Conservation (phyloP, 2,329 filamentous ascomycete species). For the Sarocladium strictum region DNA sequence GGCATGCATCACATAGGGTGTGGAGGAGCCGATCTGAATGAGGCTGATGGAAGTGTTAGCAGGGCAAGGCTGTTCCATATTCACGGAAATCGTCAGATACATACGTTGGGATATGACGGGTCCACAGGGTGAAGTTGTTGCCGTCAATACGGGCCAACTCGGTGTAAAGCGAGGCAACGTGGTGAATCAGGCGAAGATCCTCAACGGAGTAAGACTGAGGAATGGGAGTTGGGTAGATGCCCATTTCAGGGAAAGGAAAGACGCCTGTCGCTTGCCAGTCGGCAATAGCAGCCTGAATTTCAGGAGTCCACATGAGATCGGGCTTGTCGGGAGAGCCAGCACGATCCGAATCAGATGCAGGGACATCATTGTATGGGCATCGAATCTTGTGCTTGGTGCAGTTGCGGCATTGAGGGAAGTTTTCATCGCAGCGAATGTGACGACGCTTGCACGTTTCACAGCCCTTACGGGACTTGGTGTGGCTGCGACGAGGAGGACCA, state of each 20-base stretch:
- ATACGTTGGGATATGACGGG: slow-evolving; percentile 85
- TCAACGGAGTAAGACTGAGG: slow-evolving; percentile 68
- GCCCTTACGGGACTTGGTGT: slow-evolving; percentile 98
- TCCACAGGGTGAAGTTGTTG: slow-evolving; percentile 86
- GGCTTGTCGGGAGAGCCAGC: slow-evolving; percentile 56
- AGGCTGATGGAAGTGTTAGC: slow-evolving; percentile 16
- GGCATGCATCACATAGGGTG: slow-evolving; percentile 89
- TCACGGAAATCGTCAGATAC: slow-evolving; percentile 27
- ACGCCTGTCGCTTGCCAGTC: slow-evolving; percentile 78
- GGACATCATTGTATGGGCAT: slow-evolving; percentile 93
- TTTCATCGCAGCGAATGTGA: slow-evolving; percentile 97
- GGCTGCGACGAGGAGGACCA: slow-evolving; percentile 84
- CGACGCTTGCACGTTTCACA: slow-evolving; percentile 97
- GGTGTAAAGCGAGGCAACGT: slow-evolving; percentile 79
- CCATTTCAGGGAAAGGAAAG: slow-evolving; percentile 63
- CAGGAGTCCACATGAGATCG: slow-evolving; percentile 77
- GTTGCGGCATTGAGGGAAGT: slow-evolving; percentile 95
- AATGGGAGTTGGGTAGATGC: slow-evolving; percentile 67
- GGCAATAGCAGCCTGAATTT: slow-evolving; percentile 75
- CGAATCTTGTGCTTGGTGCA: slow-evolving; percentile 98
- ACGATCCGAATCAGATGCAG: slow-evolving; percentile 55
- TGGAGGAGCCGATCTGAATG: slow-evolving; percentile 72
- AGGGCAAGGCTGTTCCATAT: not conserved
- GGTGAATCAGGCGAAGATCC: slow-evolving; percentile 83
- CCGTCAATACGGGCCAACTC: slow-evolving; percentile 73